Evolutionary conservation across 2,329 filamentous ascomycete genomes (phyloP).

Genomic region (Colletotrichum sp.): DNA sequence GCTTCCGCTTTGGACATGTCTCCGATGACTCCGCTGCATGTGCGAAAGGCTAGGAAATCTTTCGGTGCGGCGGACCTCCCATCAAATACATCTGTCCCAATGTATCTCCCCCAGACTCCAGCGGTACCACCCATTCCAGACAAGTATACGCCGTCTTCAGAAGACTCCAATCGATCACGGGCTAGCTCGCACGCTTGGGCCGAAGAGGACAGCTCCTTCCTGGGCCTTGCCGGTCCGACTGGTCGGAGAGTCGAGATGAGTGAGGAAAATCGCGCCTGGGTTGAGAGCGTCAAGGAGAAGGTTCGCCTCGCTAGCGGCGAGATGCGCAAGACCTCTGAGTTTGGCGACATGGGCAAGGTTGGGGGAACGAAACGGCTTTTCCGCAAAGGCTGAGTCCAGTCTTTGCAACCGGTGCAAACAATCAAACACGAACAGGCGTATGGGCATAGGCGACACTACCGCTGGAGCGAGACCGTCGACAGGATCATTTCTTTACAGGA

Average conservation of each 20-base stretch:
- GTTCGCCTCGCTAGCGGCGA: conserved; percentile 74
- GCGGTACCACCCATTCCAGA: conserved; percentile 32
- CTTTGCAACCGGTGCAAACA: not conserved
- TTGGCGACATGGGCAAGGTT: conserved; percentile 74
- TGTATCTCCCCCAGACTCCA: conserved; percentile 48
- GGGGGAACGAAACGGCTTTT: conserved; percentile 77
- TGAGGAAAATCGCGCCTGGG: conserved; percentile 78
- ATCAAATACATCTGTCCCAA: conserved; percentile 19
- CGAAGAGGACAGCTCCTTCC: conserved; percentile 61
- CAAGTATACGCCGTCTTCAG: conserved; percentile 49
- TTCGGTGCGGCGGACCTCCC: conserved; percentile 36
- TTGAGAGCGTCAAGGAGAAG: conserved; percentile 82
- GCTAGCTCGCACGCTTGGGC: conserved; percentile 62
- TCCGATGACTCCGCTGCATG: conserved; percentile 53
- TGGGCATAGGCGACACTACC: not conserved
- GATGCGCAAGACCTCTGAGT: conserved; percentile 44
- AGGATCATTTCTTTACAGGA: not conserved
- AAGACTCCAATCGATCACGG: conserved; percentile 50
- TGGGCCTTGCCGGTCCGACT: conserved; percentile 75
- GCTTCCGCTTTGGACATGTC: conserved; percentile 39
- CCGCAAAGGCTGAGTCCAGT: conserved; percentile 42
- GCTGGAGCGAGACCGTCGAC: not conserved
- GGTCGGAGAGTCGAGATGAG: conserved; percentile 70
- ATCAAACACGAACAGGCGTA: not conserved
- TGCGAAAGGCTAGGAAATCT: conserved; percentile 60